Evolutionary conservation across 2,329 filamentous ascomycete species (phyloP).

Genomic region (Cercospora canescens): DNA sequence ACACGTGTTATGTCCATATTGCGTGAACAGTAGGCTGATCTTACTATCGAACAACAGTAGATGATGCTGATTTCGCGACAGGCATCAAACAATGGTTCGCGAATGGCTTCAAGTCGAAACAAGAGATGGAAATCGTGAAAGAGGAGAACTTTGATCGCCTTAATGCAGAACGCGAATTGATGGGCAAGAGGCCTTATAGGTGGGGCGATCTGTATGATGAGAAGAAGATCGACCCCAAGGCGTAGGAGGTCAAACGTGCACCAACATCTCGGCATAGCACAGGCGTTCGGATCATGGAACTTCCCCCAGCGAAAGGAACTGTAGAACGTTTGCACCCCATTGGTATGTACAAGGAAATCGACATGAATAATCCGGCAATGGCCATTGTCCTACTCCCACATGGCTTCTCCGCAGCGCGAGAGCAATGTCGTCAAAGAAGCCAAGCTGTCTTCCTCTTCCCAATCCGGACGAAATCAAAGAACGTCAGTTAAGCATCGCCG

Average conservation of each 20-base stretch:
- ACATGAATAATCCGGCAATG: background rate
- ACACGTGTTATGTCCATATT: conserved; percentile 85
- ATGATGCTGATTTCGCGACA: conserved; percentile 15
- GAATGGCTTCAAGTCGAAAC: conserved; percentile 36
- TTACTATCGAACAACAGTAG: background rate
- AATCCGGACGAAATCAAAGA: background rate
- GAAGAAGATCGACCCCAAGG: conserved; percentile 21
- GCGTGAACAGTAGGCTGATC: conserved; percentile 69
- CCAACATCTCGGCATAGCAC: background rate
- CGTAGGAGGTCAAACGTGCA: background rate
- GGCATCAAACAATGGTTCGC: conserved; percentile 38
- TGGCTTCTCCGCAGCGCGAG: background rate
- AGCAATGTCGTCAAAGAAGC: background rate
- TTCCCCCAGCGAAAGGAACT: background rate
- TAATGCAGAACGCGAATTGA: conserved; percentile 28
- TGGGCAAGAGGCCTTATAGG: conserved; percentile 26
- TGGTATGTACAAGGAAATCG: conserved; percentile 3
- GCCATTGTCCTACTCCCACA: background rate
- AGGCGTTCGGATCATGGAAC: background rate
- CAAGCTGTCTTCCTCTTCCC: background rate
- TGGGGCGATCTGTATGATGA: conserved; percentile 28
- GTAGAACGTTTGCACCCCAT: conserved; percentile 2
- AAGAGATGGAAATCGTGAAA: conserved; percentile 26
- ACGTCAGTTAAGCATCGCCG: background rate
- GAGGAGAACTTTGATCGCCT: conserved; percentile 25